phyloP scores from a whole-genome alignment of 176 grass and related monocot genomes.

The Eragrostis nindensis region DNA sequence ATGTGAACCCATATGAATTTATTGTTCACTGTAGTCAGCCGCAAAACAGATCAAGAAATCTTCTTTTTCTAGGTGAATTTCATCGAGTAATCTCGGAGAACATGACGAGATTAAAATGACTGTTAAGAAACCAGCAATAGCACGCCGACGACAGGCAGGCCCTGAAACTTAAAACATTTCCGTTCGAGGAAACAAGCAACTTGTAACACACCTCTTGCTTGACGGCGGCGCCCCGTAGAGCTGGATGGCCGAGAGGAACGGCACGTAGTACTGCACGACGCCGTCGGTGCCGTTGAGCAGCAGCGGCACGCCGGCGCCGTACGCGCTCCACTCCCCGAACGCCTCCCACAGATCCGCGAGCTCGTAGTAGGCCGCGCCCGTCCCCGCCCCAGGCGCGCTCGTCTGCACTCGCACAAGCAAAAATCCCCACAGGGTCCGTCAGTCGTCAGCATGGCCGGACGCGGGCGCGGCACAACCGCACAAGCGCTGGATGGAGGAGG shows the following conservation, averaged over 20 bases:
- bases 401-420: conserved; percentile 30
- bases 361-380: conserved; percentile 51
- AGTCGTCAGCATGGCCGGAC: background rate
- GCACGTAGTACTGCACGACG: conserved; percentile 88
- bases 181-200: background rate
- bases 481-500: background rate
- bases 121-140: background rate
- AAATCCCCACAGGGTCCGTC: background rate
- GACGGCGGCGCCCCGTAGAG: conserved; percentile 49
- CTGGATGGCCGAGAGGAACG: conserved; percentile 80
- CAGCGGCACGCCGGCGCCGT: conserved; percentile 75
- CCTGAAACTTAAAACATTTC: background rate
- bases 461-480: background rate
- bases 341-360: conserved; percentile 84
- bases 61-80: background rate
- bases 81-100: background rate
- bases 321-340: conserved; percentile 86
- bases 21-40: background rate
- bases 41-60: background rate
- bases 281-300: conserved; percentile 63
- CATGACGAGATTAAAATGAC: background rate
- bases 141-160: too few relatives aligned
- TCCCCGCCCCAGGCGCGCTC: conserved; percentile 26
- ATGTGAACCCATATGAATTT: background rate
- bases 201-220: conserved; percentile 18